phyloP scores from a whole-genome alignment of 352 stramenopile genomes.

The Globisporangium nodosum region DNA sequence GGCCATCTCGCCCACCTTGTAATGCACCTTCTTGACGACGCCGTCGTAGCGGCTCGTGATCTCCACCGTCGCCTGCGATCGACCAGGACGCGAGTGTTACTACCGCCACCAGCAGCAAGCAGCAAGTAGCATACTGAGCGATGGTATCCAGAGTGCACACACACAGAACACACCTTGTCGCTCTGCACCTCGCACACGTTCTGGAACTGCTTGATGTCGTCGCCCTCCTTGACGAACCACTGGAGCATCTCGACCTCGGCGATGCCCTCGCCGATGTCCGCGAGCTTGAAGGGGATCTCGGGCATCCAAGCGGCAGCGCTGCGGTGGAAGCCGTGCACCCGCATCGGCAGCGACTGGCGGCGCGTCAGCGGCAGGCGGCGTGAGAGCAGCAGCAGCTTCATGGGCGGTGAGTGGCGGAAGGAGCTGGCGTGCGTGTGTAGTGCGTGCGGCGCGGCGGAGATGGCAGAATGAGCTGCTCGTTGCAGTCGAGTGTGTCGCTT shows the following conservation, averaged over 20 bases:
- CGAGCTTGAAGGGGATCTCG: slow-evolving; percentile 87
- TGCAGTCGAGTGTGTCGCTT: not conserved
- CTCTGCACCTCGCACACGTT: slow-evolving; percentile 97
- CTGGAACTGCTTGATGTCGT: slow-evolving; percentile 94
- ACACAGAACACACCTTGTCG: slow-evolving; percentile 80
- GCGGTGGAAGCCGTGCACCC: slow-evolving; percentile 34
- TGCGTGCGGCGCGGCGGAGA: slow-evolving; percentile 1
- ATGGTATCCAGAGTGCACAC: no score
- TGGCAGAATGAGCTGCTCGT: slow-evolving; percentile 12
- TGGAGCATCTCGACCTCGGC: slow-evolving; percentile 97
- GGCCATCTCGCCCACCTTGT: slow-evolving; percentile 93
- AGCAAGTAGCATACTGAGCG: no score
- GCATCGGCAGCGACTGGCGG: not conserved
- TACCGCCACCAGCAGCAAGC: no score
- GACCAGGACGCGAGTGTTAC: not conserved
- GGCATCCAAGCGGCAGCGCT: slow-evolving; percentile 36
- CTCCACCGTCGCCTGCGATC: slow-evolving; percentile 88
- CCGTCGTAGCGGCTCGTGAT: slow-evolving; percentile 98
- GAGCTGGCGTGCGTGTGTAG: not conserved
- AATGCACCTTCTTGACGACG: slow-evolving; percentile 89
- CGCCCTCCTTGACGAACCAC: slow-evolving; percentile 94
- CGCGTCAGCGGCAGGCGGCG: slow-evolving; percentile 7
- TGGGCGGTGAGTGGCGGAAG: not conserved
- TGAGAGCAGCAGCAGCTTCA: slow-evolving; percentile 12
- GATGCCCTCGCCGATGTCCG: slow-evolving; percentile 99